Base-by-base conservation (phyloP, 768 basidiomycete genomes). In the Kwoniella mangroviensis region DNA sequence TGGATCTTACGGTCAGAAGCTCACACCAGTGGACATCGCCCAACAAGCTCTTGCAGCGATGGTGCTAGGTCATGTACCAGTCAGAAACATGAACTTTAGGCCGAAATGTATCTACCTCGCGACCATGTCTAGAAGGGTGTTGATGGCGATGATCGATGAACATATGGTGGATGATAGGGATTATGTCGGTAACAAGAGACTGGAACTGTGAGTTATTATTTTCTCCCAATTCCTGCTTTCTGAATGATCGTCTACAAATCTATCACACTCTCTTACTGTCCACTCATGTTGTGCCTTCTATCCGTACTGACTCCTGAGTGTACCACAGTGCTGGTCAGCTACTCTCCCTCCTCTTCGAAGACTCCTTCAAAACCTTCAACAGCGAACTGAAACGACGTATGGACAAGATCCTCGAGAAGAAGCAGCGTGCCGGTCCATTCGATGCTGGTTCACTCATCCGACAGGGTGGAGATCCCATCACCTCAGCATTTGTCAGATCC, bases 361-460 rank as follows among this genome's bases (percentile, higher is more conserved):
- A 99, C 83, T 86, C 98, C 26, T 99, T 99, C 88, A 99, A 99
- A 84, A 97, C 94, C 0, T 98, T 94, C 85, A 98, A 98, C 80
- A 88, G 92, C 15, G 96, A 96, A 79, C 89, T 99, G 63, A 98
- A 98, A 84, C 89, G 89, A 42, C 89, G 91, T 3, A 97, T 99
- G 76, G 97, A 99, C 85, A 98, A 98, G 84, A 92, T 97, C 49
- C 87, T 99, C 49, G 96, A 97, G 81, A 98, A 98, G 83, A 91
- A 93, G 4, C 94, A 93, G 7, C 89, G 97, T 41, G 94, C 96
- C 15, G 91, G 88, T 75, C 93, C 95, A 80, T 98, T 95, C 75
- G 96, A 98, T 78, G 94, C 94, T 3, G 91, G 90, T 85, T 93
- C 92, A 77, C 73, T 81, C 42, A 92, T 99, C 90, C 90, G 91